Base-by-base conservation (phyloP, 306 rosid genomes). In the Fagus sylvatica region DNA sequence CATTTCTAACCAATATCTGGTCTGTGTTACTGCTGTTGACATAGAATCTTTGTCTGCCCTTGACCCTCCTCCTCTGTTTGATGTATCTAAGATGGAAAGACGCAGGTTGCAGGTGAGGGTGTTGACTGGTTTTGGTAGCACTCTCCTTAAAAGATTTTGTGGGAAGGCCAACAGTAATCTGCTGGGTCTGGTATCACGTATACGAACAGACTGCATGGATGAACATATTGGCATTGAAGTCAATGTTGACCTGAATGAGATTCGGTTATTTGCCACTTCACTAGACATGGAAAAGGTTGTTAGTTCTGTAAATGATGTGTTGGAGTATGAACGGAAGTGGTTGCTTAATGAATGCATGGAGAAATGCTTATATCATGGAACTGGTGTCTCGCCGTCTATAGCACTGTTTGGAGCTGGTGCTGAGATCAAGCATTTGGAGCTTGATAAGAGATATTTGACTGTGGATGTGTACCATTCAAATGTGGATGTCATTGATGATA, bases 391-490 rank as follows among this genome's bases (percentile, higher is more conserved):
- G 28, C 82, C 98, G 61, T 78, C 98, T 32, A 73, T 90, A 33
- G 98, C 98, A 32, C 78, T 95, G 84, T 90, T 95, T 83, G 99
- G 99, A 74, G 86, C 93, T 57, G 99, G 99, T 81, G 99, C 90
- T 64, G 88, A 84, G 87, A 91, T 95, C 86, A 93, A 87, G 89
- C 96, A 93, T 87, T 79, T 95, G 85, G 98, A 95, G 82, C 91
- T 91, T 86, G 89, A 84, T 65, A 92, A 91, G 76, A 88, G 89
- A 74, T 91, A 76, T 79, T 85, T 91, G 88, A 87, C 91, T 75
- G 88, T 95, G 79, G 93, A 95, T 70, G 83, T 93, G 60, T 77
- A 39, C 78, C 87, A 80, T 84, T 78, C 93, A 49, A 85, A 91
- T 77, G 67, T 78, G 41, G 88, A 75, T 73, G 83, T 81, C 67